Evolutionary conservation across 2,329 filamentous ascomycete species (phyloP).

Genomic region (Drechmeria coniospora): DNA sequence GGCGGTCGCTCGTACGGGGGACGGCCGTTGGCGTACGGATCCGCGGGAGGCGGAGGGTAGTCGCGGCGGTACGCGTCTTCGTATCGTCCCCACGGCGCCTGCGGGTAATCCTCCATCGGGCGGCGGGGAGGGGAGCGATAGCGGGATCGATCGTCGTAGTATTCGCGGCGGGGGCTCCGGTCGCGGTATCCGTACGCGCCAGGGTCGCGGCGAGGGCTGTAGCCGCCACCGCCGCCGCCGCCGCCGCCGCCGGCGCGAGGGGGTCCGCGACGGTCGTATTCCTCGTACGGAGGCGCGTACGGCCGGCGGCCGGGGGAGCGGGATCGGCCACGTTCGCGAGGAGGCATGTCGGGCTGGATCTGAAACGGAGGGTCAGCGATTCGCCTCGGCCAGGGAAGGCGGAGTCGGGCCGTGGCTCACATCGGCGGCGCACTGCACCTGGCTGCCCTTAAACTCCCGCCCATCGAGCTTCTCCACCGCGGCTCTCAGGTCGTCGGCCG

Average conservation of each 20-base stretch:
- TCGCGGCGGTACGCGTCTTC: constrained; percentile 66
- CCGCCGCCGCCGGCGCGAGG: constrained; percentile 44
- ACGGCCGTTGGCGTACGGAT: constrained; percentile 43
- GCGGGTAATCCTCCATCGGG: constrained; percentile 62
- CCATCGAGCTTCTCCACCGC: constrained; percentile 92
- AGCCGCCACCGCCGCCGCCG: constrained; percentile 40
- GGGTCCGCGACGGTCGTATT: constrained; percentile 67
- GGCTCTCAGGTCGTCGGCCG: constrained; percentile 70
- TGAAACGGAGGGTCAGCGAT: constrained; percentile 20
- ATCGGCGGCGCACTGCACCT: constrained; percentile 75
- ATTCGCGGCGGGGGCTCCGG: constrained; percentile 70
- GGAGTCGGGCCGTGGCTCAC: constrained; percentile 38
- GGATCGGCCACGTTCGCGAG: constrained; percentile 58
- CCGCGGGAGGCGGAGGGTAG: constrained; percentile 48
- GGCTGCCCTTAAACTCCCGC: constrained; percentile 80
- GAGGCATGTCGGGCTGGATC: constrained; percentile 65
- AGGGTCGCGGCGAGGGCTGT: constrained; percentile 59
- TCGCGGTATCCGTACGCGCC: constrained; percentile 70
- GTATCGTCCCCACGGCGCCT: constrained; percentile 47
- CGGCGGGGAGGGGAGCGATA: constrained; percentile 71
- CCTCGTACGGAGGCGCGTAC: constrained; percentile 54
- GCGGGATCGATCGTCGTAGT: constrained; percentile 71
- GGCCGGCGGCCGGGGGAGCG: constrained; percentile 56
- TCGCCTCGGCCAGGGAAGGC: not conserved
- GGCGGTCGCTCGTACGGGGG: constrained; percentile 40